Evolutionary conservation across 2,329 filamentous ascomycete species (phyloP).

Genomic region (Xylariaceae sp.): DNA sequence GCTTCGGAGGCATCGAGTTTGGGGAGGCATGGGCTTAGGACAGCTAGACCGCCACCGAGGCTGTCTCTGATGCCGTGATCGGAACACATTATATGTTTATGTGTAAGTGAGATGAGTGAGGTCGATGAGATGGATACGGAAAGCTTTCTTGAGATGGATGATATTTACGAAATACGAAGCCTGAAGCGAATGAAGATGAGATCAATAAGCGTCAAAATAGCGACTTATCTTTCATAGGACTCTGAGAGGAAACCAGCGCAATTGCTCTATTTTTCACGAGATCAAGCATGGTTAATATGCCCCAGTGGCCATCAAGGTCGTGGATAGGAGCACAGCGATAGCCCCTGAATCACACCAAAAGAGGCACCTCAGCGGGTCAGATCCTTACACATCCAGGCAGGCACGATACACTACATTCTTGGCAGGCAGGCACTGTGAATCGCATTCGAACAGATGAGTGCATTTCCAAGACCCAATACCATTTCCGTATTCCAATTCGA

Average conservation of each 20-base stretch:
- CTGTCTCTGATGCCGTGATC: slow-evolving; percentile 36
- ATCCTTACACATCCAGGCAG: too few species aligned
- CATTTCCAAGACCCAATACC: too few species aligned
- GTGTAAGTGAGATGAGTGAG: not conserved
- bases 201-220: not conserved
- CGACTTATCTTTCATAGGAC: not conserved
- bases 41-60: slow-evolving; percentile 43
- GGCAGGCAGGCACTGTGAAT: too few species aligned
- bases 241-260: not conserved
- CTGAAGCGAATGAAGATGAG: not conserved
- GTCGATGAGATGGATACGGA: not conserved
- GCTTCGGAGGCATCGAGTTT: slow-evolving; percentile 5
- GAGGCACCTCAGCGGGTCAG: not conserved
- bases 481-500: too few species aligned
- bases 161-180: not conserved
- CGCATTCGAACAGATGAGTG: too few species aligned
- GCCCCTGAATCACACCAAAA: not conserved
- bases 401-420: too few species aligned
- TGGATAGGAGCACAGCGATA: not conserved
- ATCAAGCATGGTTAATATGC: not conserved
- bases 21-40: slow-evolving; percentile 34
- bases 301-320: slow-evolving; percentile 11
- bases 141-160: too few species aligned
- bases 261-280: not conserved
- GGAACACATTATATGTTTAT: slow-evolving; percentile 36